Evolutionary conservation across 1,284 basidiomycete genomes (phyloP), one percentile per base, ranked within the genome.

Genomic region (Austroboletus novae-zelandiae): DNA sequence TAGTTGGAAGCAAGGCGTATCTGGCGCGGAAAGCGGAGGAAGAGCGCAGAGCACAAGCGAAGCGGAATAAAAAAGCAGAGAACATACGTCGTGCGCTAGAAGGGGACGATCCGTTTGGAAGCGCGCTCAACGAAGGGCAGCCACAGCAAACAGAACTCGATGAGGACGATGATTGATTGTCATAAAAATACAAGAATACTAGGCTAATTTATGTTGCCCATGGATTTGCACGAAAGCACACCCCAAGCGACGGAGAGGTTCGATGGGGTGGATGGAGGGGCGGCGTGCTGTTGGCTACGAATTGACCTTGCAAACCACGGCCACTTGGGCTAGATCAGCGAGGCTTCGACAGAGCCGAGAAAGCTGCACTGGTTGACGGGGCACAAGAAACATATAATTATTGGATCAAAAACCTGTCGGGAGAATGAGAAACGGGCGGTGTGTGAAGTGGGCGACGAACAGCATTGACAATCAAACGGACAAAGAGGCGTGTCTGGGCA

Each of bases 391-490:
- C 20, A 23, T 23, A 4, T 3, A 14, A 15, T 34, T 13, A 14
- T 34, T 14, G 9, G 15, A 4, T 74, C 58, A 80, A 57, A 78
- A 80, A 67, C 79, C 79, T 81, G 61, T 37, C 9, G 13, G 31
- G 40, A 35, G 9, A 40, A 32, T 40, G 25, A 58, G 48, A 4
- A 30, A 46, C 15, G 37, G 14, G 30, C 9, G n/a, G 35, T 39
- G 8, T 4, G 25, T 14, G 14, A 29, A 40, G 30, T 36, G 30
- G 29, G 40, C 46, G 27, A 80, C 88, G 70, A 60, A 91, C 90
- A 92, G 65, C 89, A 92, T 25, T 89, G 76, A 69, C 90, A 92
- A 66, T 91, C 89, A 63, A 91, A 91, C 4, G 89, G 89, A 70
- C 87, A 90, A 34, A 84, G 64, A 2, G 84, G 75, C 0, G 86